phyloP scores from a whole-genome alignment of 2,329 filamentous ascomycete species.

The Cercospora sp. region DNA sequence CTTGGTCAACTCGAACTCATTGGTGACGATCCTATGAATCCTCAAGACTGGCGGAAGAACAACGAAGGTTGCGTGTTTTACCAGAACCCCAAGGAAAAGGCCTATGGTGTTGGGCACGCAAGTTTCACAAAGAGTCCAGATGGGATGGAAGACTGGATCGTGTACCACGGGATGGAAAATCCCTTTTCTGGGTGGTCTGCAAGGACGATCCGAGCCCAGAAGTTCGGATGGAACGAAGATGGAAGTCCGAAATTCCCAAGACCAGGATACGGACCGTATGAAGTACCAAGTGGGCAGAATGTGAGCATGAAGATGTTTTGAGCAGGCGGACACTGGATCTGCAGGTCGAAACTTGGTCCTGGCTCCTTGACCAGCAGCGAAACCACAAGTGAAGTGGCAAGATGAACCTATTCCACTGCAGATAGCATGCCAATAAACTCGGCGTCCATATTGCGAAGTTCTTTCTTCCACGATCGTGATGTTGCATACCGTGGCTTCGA shows the following conservation, averaged over 20 bases:
- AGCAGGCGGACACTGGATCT: neutral
- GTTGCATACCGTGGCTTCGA: neutral
- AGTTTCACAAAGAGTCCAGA: conserved; percentile 53
- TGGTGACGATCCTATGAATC: conserved; percentile 53
- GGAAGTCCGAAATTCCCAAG: conserved; percentile 51
- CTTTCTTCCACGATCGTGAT: neutral
- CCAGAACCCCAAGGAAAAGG: conserved; percentile 47
- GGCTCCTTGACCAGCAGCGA: neutral
- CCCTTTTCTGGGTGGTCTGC: conserved; percentile 51
- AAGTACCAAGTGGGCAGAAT: conserved; percentile 45
- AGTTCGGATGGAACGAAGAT: conserved; percentile 51
- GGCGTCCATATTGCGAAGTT: neutral
- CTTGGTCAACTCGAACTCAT: conserved; percentile 53
- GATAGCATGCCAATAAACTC: neutral
- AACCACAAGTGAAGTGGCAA: neutral
- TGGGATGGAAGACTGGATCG: conserved; percentile 52
- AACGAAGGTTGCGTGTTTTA: conserved; percentile 52
- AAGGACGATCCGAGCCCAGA: conserved; percentile 52
- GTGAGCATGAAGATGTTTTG: conserved; percentile 43
- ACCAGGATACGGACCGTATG: conserved; percentile 53
- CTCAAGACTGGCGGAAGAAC: conserved; percentile 51
- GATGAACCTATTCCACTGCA: neutral
- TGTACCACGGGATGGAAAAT: conserved; percentile 56
- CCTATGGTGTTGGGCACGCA: conserved; percentile 54
- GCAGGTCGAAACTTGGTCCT: neutral